A percentile compares a stretch with the other conserved stretches of the same genome.
Conservation (phyloP, 2,329 filamentous ascomycete genomes). For the Talaromyces marneffei region DNA sequence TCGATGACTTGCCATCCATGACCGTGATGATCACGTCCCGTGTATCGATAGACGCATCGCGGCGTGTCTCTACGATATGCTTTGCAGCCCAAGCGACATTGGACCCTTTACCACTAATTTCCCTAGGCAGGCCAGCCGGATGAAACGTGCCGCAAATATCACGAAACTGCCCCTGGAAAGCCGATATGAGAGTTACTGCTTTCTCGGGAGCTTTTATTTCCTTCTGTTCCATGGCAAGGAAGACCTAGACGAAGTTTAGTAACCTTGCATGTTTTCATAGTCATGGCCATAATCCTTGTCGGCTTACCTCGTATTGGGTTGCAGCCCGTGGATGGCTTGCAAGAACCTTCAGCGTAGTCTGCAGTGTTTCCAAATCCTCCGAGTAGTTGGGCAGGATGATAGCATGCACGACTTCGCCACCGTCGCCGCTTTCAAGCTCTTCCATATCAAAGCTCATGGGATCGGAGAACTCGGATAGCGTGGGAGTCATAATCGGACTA, state of each 20-base stretch:
- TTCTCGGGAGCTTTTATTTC: constrained; percentile 58
- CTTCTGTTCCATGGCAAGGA: constrained; percentile 66
- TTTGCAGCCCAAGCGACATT: constrained; percentile 65
- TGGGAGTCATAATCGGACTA: constrained; percentile 14
- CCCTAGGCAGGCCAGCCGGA: constrained; percentile 58
- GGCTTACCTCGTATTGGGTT: constrained; percentile 63
- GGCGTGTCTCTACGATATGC: constrained; percentile 22
- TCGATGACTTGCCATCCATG: constrained; percentile 56
- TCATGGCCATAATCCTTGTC: background rate
- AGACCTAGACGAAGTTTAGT: constrained; percentile 48
- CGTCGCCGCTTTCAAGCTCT: constrained; percentile 49
- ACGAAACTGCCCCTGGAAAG: constrained; percentile 60
- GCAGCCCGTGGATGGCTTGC: constrained; percentile 61
- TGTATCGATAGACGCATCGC: constrained; percentile 26
- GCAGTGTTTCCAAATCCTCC: constrained; percentile 62
- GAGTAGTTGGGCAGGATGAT: constrained; percentile 71
- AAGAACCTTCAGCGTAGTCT: constrained; percentile 63
- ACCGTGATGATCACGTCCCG: constrained; percentile 60
- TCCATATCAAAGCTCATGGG: constrained; percentile 26
- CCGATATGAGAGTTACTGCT: constrained; percentile 55
- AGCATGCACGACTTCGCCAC: constrained; percentile 53
- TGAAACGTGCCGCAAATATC: constrained; percentile 64
- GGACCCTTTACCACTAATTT: constrained; percentile 68
- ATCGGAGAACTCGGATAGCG: background rate
- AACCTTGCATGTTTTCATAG: background rate